Evolutionary conservation across 1,139 yeast genomes (phyloP), one percentile per base, ranked within the genome.

Genomic region (Lodderomyces theae): DNA sequence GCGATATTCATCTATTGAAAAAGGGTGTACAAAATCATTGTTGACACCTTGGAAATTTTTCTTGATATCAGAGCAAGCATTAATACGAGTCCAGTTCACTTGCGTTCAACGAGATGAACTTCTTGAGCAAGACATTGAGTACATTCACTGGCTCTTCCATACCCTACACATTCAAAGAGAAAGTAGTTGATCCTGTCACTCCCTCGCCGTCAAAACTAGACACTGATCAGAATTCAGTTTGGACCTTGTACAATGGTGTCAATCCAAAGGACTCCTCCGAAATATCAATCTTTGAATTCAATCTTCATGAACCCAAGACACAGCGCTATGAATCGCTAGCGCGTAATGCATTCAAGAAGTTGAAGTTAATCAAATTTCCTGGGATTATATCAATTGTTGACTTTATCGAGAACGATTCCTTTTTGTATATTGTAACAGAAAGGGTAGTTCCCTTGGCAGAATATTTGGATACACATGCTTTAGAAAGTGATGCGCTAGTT

Each of bases 381-480:
- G 95, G 95, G 1, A 74, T 89, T 16, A 67, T 89, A 39, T 69
- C 74, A 33, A 76, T 81, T 12, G 52, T 86, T 10, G 97, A 90
- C 49, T 78, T 85, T 25, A 72, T 81, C 40, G 95, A 85, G 56
- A 72, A 74, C 32, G 87, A 82, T 37, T 65, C 72, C 17, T 63
- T 61, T 35, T 63, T 86, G n/a, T 82, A 84, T 51, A 72, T 90
- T 21, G 73, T 89, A 8, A 85, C 96, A 1, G 98, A 92, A 58
- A 74, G 79, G 11, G 88, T 85, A 1, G 53, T 56, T n/a, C 94
- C 95, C 0, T 66, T 88, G 41, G 53, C 61, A 24, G 56, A 60
- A 13, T 64, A 69, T 41, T 56, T 69, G 39, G 52, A 50, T 7
- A 52, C 48, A 5, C 51, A 52, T 23, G 49, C 44, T 8, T 42